Conservation (phyloP, 768 basidiomycete species). For the Dacryopinax primogenitus region DNA sequence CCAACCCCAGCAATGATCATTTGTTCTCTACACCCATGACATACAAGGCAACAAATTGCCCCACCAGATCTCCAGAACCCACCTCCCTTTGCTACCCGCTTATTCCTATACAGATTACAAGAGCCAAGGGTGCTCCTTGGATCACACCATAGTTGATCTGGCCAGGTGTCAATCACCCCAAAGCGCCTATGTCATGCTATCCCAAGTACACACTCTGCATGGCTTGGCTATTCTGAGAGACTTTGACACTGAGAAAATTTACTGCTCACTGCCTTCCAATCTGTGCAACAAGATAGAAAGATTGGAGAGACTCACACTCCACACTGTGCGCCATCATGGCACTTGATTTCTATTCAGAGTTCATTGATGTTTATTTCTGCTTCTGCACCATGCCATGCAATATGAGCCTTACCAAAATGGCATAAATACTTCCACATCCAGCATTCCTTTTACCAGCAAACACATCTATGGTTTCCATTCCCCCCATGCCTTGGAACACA, state of each 20-base stretch:
- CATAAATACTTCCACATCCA: too few relatives aligned
- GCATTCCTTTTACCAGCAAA: too few relatives aligned
- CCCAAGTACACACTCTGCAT: not conserved
- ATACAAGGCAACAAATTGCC: too few relatives aligned
- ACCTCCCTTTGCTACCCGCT: not conserved
- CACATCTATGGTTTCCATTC: too few relatives aligned
- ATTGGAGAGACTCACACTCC: not conserved
- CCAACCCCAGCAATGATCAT: too few relatives aligned
- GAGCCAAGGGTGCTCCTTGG: not conserved
- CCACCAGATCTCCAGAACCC: not conserved
- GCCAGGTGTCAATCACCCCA: not conserved
- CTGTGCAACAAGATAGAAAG: not conserved
- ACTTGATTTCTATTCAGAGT: too few relatives aligned
- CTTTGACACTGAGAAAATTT: not conserved
- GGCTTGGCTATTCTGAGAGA: not conserved
- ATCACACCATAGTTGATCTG: not conserved
- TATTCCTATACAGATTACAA: not conserved
- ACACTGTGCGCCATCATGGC: not conserved
- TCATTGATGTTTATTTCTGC: too few relatives aligned
- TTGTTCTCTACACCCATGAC: too few relatives aligned
- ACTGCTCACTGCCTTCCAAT: not conserved
- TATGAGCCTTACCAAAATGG: too few relatives aligned
- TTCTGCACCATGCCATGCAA: too few relatives aligned
- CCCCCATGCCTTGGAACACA: too few relatives aligned
- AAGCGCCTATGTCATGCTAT: not conserved